Evolutionary conservation across 306 rosid genomes (phyloP).

Genomic region (Parietaria judaica): DNA sequence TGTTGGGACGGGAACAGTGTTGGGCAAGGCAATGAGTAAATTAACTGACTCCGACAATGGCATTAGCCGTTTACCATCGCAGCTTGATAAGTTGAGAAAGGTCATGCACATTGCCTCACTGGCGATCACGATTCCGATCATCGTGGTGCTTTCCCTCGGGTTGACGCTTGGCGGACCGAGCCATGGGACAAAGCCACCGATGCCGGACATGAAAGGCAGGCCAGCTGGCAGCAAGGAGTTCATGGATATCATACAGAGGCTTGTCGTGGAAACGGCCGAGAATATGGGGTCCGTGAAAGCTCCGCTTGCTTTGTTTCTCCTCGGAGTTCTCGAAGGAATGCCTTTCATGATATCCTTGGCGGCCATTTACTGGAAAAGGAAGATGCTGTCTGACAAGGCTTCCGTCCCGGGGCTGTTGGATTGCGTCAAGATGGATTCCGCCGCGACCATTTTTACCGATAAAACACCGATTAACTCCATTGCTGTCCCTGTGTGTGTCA

Average conservation of each 20-base stretch:
- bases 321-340: constrained; percentile 17
- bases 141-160: constrained; percentile 7
- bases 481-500: background rate
- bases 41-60: background rate
- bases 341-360: constrained; percentile 7
- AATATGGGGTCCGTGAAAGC: background rate
- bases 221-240: background rate
- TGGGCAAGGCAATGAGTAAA: constrained; percentile 4
- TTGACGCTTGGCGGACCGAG: background rate
- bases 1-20: constrained; percentile 11
- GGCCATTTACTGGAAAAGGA: constrained; percentile 6
- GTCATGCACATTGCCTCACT: constrained; percentile 2
- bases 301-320: constrained; percentile 4
- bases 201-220: constrained; percentile 13
- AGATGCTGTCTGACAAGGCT: constrained; percentile 4
- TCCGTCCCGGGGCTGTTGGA: background rate
- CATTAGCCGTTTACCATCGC: background rate
- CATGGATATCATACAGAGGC: background rate
- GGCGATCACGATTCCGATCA: constrained; percentile 3
- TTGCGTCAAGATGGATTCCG: constrained; percentile 10
- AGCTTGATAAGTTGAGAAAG: constrained; percentile 10
- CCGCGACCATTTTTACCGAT: constrained; percentile 10
- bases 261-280: constrained; percentile 11
- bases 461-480: background rate
- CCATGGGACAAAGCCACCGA: background rate